Conservation (phyloP, 108 stramenopile species). For the Licmophora abbreviata region DNA sequence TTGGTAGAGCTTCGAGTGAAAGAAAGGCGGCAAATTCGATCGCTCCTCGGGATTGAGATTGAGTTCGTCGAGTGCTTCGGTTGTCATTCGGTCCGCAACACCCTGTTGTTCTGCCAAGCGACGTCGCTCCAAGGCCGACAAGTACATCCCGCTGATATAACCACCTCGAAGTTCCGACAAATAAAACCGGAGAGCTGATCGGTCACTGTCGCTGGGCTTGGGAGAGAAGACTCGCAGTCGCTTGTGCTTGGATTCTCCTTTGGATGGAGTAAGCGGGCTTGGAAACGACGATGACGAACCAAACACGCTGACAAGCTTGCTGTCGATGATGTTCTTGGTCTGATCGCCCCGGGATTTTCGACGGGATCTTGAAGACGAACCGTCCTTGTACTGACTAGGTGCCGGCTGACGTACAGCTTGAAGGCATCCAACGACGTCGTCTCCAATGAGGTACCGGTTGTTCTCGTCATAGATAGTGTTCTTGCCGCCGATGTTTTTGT, state of each 20-base stretch:
- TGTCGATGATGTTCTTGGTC: conserved; percentile 1
- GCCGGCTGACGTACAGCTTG: conserved; percentile 35
- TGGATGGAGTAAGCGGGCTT: conserved; percentile 1
- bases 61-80: conserved; percentile 34
- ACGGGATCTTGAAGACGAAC: neutral
- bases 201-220: conserved; percentile 21
- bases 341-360: neutral
- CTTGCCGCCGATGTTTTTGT: conserved; percentile 32
- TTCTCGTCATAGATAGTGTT: conserved; percentile 29
- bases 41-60: conserved; percentile 50
- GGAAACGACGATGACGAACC: neutral
- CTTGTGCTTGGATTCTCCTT: neutral
- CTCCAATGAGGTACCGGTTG: conserved; percentile 48
- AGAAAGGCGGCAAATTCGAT: conserved; percentile 32
- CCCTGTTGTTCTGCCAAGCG: conserved; percentile 50
- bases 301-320: too few relatives aligned
- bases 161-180: conserved; percentile 64
- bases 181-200: conserved; percentile 34
- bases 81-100: conserved; percentile 16
- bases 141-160: conserved; percentile 58
- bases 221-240: neutral
- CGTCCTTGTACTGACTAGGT: conserved; percentile 5
- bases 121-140: conserved; percentile 61
- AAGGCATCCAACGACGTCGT: conserved; percentile 71
- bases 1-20: conserved; percentile 1